Base-by-base conservation (phyloP, 2,329 filamentous ascomycete species). In the Talaromyces sp. region DNA sequence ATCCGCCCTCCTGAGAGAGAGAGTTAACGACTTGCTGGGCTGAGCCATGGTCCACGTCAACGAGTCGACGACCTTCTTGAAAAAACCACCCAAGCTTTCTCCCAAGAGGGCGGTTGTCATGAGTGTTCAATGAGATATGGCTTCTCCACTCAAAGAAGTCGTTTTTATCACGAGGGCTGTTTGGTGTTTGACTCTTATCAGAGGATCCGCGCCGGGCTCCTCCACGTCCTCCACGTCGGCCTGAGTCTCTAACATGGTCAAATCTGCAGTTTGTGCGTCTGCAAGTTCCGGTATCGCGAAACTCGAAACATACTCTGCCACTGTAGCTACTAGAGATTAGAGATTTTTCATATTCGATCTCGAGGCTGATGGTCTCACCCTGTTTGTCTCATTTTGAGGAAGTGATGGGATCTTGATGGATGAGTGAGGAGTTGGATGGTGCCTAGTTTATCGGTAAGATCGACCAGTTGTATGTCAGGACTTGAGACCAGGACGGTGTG, bases 1-100 rank as follows among this genome's bases (percentile, higher is more conserved):
- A 60, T 11, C 72, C 73, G 9, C 64, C 66, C 49, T 75, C 73
- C 3, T 52, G 64, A 10, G 73, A 63, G 4, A 76, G 68, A 32
- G 54, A 62, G 7, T 60, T 63, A 49, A 75, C 68, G 7, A 75
- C 70, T 27, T 70, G 62, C 53, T 76, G 73, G 9, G 67, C 57
- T 0, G 62, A 63, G 28, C 63, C 60, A 11, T 63, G 67, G 47
- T 69, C 65, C 4, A 61, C 57, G 3, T 69, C 61, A 32, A 73
- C 65, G 8, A 73, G 66, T 53, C 52, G 58, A 44, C 55, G 65
- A n/a, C 66, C 71, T 49, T 65, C 59, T 36, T 61, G 58, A 54
- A 75, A 73, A 27, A 75, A 66, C 13, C 25, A 17, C 10, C 58
- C 59, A 47, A 55, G 64, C 25, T 58, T 61, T 17, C 36, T 49